Conservation (phyloP, 169 alveolate genomes). For the Plasmodium gallinaceum region DNA sequence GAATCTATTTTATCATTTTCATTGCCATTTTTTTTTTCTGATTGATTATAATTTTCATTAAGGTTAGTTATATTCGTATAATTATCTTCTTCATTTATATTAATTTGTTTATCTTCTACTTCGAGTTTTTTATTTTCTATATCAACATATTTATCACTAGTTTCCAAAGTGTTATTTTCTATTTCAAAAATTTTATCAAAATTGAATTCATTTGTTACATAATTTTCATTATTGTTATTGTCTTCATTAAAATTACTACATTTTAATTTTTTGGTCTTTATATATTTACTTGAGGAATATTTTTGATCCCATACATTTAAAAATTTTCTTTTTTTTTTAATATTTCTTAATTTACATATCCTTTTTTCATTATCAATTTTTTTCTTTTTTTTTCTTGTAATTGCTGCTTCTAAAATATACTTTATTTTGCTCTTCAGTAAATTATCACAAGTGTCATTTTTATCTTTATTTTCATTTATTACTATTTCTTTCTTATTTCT, state of each 20-base stretch:
- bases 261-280: slow-evolving; percentile 8
- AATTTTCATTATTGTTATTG: too few species aligned
- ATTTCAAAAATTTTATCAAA: not conserved
- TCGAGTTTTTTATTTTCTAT: too few species aligned
- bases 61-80: too few species aligned
- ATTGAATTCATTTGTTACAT: not conserved
- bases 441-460: not conserved
- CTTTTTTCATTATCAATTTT: not conserved
- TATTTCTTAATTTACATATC: not conserved
- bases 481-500: not conserved
- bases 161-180: too few species aligned
- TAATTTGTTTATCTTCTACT: too few species aligned
- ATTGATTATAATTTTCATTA: not conserved
- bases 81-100: too few species aligned
- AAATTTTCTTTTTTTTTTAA: slow-evolving; percentile 8
- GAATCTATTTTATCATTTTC: not conserved
- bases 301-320: not conserved
- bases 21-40: not conserved
- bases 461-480: slow-evolving; percentile 1
- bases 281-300: not conserved
- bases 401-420: not conserved
- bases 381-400: slow-evolving; percentile 1
- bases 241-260: not conserved
- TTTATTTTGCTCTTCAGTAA: slow-evolving; percentile 1
- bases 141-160: too few species aligned